Base-by-base conservation (phyloP, 768 basidiomycete genomes). In the Trametes sanguinea region DNA sequence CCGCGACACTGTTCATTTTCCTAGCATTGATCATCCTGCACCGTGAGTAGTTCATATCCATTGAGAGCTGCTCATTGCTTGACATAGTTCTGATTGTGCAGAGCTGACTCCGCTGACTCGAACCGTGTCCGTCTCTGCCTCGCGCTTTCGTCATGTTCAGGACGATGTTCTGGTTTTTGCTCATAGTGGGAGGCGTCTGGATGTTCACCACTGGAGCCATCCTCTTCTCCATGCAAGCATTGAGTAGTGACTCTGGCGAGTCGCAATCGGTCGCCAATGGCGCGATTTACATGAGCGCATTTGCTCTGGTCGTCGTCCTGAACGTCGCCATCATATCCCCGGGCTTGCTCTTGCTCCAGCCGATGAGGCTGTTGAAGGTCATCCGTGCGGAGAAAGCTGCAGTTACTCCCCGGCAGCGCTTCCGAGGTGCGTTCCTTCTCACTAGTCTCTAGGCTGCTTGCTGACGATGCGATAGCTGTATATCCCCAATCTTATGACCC, bases 351-450 rank as follows among this genome's bases (percentile, higher is more conserved):
- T 64, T 92, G 64, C 77, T 94, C n/a, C 90, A 91, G 71, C 89
- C 89, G 7, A 63, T 81, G 39, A 81, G 85, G 33, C 73, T 92
- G 29, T 84, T 83, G 82, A 77, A 72, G 52, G 81, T 88, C 17
- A 61, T 84, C 43, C 78, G 78, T 33, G 80, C 83, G 3, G 84
- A 88, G 69, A 81, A 76, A 61, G 76, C 79, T 35, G 86, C 88
- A 9, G 68, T 88, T 22, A 94, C 92, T 7, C 92, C 92, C 47
- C 80, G 92, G 42, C 87, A 93, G 72, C 79, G 84, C 17, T 94
- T 92, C 76, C 77, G 91, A 77, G 84, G 91, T 91, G 66, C 60
- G 84, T 74, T 2, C n/a, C 46, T 11, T n/a, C 27, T 37, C 3
- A 11, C 35, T 64, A 11, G 11, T 17, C 45, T 22, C 0, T 32